Evolutionary conservation across 2,329 filamentous ascomycete genomes (phyloP).

Genomic region (Aspergillus sp.): DNA sequence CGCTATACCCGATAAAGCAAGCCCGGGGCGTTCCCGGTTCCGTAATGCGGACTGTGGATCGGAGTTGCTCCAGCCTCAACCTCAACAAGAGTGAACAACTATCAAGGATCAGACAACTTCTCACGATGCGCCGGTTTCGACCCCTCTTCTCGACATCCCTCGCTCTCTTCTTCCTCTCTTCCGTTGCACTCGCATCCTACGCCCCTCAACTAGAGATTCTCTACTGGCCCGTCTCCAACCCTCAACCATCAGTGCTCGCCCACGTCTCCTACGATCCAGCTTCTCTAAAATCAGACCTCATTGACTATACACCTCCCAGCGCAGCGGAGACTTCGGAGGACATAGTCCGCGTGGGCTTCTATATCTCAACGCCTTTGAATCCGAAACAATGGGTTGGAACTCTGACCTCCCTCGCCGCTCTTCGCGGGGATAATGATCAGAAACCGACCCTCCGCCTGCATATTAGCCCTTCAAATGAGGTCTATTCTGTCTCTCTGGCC

Average conservation of each 20-base stretch:
- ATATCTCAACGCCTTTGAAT: constrained; percentile 40
- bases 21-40: neutral
- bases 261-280: constrained; percentile 47
- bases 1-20: constrained; percentile 5
- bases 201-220: constrained; percentile 38
- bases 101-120: neutral
- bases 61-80: neutral
- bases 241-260: constrained; percentile 43
- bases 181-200: constrained; percentile 30
- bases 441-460: constrained; percentile 46
- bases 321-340: constrained; percentile 42
- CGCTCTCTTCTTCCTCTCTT: constrained; percentile 24
- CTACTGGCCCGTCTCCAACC: constrained; percentile 41
- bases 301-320: constrained; percentile 45
- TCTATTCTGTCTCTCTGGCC: constrained; percentile 46
- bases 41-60: neutral
- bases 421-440: constrained; percentile 28
- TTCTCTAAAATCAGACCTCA: constrained; percentile 40
- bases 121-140: constrained; percentile 21
- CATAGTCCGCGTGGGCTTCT: constrained; percentile 60
- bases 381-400: constrained; percentile 47
- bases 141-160: constrained; percentile 17
- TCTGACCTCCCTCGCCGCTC: constrained; percentile 42
- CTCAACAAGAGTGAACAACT: neutral
- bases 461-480: constrained; percentile 40